These are phyloP conservation scores for Sonneratia alba DNA, from an alignment of 345 rosid genomes.

Conservation along the genomic window DNA sequence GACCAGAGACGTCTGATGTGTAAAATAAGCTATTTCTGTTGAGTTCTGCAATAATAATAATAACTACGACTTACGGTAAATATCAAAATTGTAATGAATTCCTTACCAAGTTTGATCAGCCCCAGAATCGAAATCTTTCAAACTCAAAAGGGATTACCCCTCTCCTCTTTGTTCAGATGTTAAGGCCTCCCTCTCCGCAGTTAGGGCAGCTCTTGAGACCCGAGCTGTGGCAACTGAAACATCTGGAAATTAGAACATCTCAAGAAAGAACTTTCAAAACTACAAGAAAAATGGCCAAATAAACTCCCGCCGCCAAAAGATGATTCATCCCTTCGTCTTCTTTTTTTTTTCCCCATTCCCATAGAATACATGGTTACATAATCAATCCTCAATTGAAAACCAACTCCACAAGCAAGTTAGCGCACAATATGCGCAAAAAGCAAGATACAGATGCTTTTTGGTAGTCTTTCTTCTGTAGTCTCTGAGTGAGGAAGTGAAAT, in stretches of 20 bases:
- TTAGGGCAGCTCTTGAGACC: slow-evolving; percentile 63
- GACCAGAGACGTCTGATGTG: too few species aligned
- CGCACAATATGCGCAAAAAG: neutral
- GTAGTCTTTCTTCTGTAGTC: neutral
- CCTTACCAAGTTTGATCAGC: neutral
- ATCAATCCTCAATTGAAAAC: neutral
- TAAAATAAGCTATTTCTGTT: too few species aligned
- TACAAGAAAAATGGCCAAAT: neutral
- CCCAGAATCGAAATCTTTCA: neutral
- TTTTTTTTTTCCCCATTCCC: slow-evolving; percentile 67
- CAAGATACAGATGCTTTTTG: neutral
- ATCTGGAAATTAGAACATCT: slow-evolving; percentile 23
- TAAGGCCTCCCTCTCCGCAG: slow-evolving; percentile 62
- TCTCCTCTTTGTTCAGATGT: slow-evolving; percentile 72
- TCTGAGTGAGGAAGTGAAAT: neutral
- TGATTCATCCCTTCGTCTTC: slow-evolving; percentile 66
- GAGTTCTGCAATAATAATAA: neutral
- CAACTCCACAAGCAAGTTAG: neutral
- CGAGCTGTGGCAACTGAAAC: slow-evolving; percentile 77
- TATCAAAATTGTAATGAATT: too few species aligned
- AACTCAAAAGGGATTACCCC: slow-evolving; percentile 17
- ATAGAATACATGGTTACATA: neutral
- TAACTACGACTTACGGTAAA: neutral
- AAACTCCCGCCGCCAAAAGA: slow-evolving; percentile 82
- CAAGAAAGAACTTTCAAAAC: neutral